These are phyloP conservation scores for Zygotorulaspora florentina DNA, from an alignment of 805 yeast genomes.

Conservation along the genomic window DNA sequence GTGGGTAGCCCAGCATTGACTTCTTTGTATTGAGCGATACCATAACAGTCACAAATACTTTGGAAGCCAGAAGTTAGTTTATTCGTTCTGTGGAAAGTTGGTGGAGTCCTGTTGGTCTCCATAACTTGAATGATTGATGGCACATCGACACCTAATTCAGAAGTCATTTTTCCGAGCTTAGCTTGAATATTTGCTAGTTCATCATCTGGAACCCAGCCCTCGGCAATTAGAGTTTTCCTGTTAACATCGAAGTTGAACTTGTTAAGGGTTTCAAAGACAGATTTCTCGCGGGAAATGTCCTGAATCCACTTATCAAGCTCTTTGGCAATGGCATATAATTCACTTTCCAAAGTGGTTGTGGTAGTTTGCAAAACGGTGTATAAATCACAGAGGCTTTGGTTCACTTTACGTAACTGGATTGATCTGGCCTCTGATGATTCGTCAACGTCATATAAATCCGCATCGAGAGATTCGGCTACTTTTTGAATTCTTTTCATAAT, in stretches of 20 bases:
- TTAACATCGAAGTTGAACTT: slow-evolving; percentile 64
- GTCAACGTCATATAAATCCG: slow-evolving; percentile 55
- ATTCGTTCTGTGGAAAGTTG: slow-evolving; percentile 66
- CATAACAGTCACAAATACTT: slow-evolving; percentile 70
- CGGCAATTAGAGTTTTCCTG: slow-evolving; percentile 63
- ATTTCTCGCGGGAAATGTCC: slow-evolving; percentile 49
- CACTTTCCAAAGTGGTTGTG: slow-evolving; percentile 55
- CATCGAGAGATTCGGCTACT: slow-evolving; percentile 66
- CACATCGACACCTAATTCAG: slow-evolving; percentile 29
- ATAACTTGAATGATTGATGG: slow-evolving; percentile 55
- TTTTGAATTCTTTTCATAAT: slow-evolving; percentile 57
- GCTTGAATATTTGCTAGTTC: slow-evolving; percentile 46
- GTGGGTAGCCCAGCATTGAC: slow-evolving; percentile 74
- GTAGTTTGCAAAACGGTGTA: slow-evolving; percentile 46
- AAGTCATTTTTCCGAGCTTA: slow-evolving; percentile 40
- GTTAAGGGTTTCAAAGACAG: slow-evolving; percentile 57
- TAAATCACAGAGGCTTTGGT: slow-evolving; percentile 44
- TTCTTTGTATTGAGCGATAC: slow-evolving; percentile 70
- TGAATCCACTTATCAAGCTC: slow-evolving; percentile 61
- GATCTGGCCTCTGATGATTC: slow-evolving; percentile 38
- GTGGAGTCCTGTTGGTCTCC: slow-evolving; percentile 63
- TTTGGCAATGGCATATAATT: slow-evolving; percentile 57
- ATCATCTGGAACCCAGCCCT: slow-evolving; percentile 67
- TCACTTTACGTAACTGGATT: slow-evolving; percentile 37
- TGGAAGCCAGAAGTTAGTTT: slow-evolving; percentile 69